A percentile compares a stretch with the other conserved stretches of the same genome.
Evolutionary conservation across 139 green algal genomes (phyloP).

Genomic region (Picochlorum sp.): DNA sequence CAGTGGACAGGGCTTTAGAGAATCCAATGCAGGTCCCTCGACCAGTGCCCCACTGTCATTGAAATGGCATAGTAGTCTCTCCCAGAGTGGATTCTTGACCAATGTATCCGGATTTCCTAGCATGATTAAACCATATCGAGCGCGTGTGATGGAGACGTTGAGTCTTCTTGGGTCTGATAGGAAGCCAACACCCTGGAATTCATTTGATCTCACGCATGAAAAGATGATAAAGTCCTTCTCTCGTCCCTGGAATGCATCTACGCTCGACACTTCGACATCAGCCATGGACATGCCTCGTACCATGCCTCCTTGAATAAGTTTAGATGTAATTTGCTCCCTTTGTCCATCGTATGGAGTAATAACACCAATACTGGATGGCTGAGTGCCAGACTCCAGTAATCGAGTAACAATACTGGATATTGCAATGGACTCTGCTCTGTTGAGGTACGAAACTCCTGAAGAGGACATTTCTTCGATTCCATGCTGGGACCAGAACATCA

Average conservation of each 20-base stretch:
- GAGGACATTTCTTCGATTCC: constrained; percentile 68
- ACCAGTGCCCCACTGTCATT: constrained; percentile 76
- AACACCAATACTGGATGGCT: constrained; percentile 80
- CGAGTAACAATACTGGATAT: constrained; percentile 83
- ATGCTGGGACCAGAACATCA: constrained; percentile 90
- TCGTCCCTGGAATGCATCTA: constrained; percentile 83
- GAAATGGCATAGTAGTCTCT: constrained; percentile 82
- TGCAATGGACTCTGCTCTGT: constrained; percentile 80
- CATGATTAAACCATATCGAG: constrained; percentile 81
- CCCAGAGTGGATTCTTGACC: constrained; percentile 74
- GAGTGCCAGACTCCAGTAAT: constrained; percentile 49
- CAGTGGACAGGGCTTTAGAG: neutral
- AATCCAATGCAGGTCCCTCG: constrained; percentile 57
- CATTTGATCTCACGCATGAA: constrained; percentile 91
- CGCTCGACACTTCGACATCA: constrained; percentile 67
- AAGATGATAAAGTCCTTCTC: constrained; percentile 99
- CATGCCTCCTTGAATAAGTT: constrained; percentile 65
- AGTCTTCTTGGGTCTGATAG: constrained; percentile 87
- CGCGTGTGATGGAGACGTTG: constrained; percentile 92
- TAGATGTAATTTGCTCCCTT: constrained; percentile 71
- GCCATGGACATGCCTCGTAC: constrained; percentile 77
- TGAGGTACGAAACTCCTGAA: constrained; percentile 89
- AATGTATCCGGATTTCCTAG: constrained; percentile 83
- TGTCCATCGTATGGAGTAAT: constrained; percentile 99
- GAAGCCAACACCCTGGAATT: constrained; percentile 91